Conservation (phyloP, 352 stramenopile genomes). For the Pythium apleroticum region DNA sequence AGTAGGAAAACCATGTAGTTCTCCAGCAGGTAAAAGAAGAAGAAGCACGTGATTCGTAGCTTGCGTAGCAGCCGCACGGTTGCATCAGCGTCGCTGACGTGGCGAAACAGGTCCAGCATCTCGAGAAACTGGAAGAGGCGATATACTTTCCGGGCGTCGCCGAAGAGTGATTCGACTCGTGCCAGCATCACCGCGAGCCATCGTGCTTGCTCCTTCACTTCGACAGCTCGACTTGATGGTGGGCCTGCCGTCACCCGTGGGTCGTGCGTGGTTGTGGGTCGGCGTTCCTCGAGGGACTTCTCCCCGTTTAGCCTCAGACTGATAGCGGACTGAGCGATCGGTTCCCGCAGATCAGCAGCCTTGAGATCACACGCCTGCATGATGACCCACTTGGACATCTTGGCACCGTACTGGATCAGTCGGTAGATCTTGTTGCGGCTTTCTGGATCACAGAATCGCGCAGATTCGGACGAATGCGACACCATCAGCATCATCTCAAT, state of each 20-base stretch:
- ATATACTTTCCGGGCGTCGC: constrained; percentile 59
- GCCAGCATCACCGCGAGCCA: constrained; percentile 29
- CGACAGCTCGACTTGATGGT: neutral
- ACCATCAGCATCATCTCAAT: neutral
- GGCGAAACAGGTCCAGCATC: constrained; percentile 52
- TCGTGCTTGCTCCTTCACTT: neutral
- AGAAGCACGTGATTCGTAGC: constrained; percentile 53
- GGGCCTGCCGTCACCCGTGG: constrained; percentile 3
- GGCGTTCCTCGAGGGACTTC: neutral
- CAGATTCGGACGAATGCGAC: neutral
- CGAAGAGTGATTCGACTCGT: constrained; percentile 48
- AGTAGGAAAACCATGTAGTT: constrained; percentile 59
- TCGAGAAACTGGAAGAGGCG: constrained; percentile 69
- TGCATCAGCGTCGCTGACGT: constrained; percentile 35
- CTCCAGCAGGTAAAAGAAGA: constrained; percentile 66
- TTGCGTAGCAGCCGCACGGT: constrained; percentile 37
- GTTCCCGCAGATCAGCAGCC: constrained; percentile 15
- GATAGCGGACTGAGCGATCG: neutral
- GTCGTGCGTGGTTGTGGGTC: neutral
- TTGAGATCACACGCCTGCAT: constrained; percentile 22
- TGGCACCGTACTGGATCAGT: constrained; percentile 61
- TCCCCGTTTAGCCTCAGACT: neutral
- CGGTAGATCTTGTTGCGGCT: constrained; percentile 63
- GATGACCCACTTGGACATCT: constrained; percentile 48
- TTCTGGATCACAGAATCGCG: constrained; percentile 33